Conservation (phyloP, 169 alveolate genomes). For the Condylostoma magnum region DNA sequence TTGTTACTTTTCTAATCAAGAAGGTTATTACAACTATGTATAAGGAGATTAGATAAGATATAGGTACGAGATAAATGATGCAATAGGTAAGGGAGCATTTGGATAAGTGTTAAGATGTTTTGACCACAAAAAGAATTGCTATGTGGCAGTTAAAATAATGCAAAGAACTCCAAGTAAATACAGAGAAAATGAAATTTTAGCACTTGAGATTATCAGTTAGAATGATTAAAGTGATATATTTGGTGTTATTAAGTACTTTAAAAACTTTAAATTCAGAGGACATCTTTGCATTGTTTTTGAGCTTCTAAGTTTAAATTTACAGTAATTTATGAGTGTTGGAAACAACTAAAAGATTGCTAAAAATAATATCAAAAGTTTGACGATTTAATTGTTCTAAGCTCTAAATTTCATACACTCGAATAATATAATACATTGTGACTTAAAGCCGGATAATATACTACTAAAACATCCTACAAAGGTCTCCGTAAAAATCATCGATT, state of each 20-base stretch:
- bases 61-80: slow-evolving; percentile 75
- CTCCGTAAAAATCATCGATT: slow-evolving; percentile 80
- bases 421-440: slow-evolving; percentile 81
- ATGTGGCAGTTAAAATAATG: slow-evolving; percentile 74
- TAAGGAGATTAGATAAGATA: too few species aligned
- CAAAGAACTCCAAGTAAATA: slow-evolving; percentile 70
- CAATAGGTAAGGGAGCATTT: slow-evolving; percentile 81
- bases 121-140: slow-evolving; percentile 77
- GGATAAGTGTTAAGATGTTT: slow-evolving; percentile 80
- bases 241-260: slow-evolving; percentile 72
- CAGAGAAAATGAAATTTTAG: slow-evolving; percentile 76
- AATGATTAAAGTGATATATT: slow-evolving; percentile 66
- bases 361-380: slow-evolving; percentile 71
- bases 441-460: slow-evolving; percentile 86
- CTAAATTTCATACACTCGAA: slow-evolving; percentile 57
- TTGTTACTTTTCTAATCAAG: too few species aligned
- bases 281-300: slow-evolving; percentile 83
- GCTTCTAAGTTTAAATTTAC: slow-evolving; percentile 74
- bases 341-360: slow-evolving; percentile 70
- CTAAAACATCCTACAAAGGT: slow-evolving; percentile 59
- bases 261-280: slow-evolving; percentile 68
- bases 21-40: too few species aligned
- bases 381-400: slow-evolving; percentile 69
- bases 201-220: slow-evolving; percentile 53
- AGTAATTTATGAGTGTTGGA: slow-evolving; percentile 68